Percentiles rank a stretch among this genome's conserved stretches.
phyloP scores from a whole-genome alignment of 2,329 filamentous ascomycete species.

The Xylariaceae sp. region DNA sequence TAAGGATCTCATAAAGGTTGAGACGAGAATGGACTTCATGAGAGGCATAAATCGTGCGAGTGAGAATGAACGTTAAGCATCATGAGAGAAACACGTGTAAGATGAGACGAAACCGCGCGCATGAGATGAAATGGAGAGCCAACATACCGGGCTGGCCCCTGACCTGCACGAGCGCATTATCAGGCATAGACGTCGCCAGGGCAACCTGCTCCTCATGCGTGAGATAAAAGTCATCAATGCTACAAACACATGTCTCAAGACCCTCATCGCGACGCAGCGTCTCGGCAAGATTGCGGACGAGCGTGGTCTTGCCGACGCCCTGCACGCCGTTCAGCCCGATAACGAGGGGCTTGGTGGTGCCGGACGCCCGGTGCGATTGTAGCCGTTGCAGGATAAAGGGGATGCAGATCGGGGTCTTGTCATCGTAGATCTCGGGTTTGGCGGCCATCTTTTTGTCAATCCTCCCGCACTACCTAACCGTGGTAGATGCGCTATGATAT shows the following conservation, averaged over 20 bases:
- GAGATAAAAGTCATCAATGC: constrained; percentile 88
- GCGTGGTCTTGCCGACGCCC: constrained; percentile 86
- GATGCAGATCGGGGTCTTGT: constrained; percentile 72
- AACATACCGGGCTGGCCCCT: constrained; percentile 70
- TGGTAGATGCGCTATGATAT: not conserved
- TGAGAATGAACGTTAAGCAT: not conserved
- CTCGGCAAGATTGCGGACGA: constrained; percentile 62
- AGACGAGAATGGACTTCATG: not conserved
- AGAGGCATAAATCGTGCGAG: not conserved
- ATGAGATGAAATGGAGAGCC: constrained; percentile 8
- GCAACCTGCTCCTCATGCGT: constrained; percentile 61
- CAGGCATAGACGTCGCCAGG: constrained; percentile 59
- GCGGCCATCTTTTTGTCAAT: not conserved
- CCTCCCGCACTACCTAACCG: not conserved
- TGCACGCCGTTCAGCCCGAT: constrained; percentile 88
- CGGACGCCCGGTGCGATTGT: constrained; percentile 38
- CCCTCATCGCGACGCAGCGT: constrained; percentile 53
- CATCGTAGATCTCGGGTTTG: constrained; percentile 53
- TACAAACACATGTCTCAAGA: constrained; percentile 64
- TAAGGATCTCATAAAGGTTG: not conserved
- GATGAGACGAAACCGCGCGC: not conserved
- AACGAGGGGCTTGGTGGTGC: constrained; percentile 61
- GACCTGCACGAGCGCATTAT: constrained; percentile 72
- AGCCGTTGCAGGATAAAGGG: constrained; percentile 67
- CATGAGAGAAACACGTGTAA: not conserved